Conservation (phyloP, 176 grass and related monocot species). For the Oryza coarctata region DNA sequence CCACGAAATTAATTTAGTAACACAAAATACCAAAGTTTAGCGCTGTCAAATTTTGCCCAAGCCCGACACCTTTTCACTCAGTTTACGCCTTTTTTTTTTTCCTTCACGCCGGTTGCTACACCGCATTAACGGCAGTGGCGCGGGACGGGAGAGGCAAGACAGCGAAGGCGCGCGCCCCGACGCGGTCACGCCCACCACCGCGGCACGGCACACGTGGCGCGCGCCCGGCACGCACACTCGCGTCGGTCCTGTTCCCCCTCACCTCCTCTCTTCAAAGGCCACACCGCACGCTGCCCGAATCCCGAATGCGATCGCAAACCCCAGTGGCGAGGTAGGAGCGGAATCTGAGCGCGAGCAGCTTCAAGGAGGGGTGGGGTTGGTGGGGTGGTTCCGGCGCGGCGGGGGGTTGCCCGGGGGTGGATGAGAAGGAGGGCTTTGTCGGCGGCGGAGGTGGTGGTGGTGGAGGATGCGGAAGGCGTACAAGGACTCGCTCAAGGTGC, state of each 20-base stretch:
- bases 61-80: no score
- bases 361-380: neutral
- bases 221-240: slow-evolving; percentile 29
- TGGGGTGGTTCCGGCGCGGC: no score
- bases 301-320: slow-evolving; percentile 10
- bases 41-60: no score
- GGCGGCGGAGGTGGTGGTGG: neutral
- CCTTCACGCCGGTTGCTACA: no score
- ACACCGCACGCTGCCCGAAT: no score
- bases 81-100: no score
- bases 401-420: slow-evolving; percentile 31
- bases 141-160: no score
- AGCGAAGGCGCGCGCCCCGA: slow-evolving; percentile 34
- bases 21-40: no score
- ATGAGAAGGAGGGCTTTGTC: slow-evolving; percentile 39
- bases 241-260: neutral
- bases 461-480: slow-evolving; percentile 75
- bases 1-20: no score
- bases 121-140: no score
- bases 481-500: slow-evolving; percentile 90
- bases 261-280: slow-evolving; percentile 2
- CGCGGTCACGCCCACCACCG: slow-evolving; percentile 21
- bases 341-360: neutral
- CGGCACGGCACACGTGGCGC: slow-evolving; percentile 45
- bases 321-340: neutral